Evolutionary conservation across 1,284 basidiomycete species (phyloP).

Genomic region (Thelephora terrestris): DNA sequence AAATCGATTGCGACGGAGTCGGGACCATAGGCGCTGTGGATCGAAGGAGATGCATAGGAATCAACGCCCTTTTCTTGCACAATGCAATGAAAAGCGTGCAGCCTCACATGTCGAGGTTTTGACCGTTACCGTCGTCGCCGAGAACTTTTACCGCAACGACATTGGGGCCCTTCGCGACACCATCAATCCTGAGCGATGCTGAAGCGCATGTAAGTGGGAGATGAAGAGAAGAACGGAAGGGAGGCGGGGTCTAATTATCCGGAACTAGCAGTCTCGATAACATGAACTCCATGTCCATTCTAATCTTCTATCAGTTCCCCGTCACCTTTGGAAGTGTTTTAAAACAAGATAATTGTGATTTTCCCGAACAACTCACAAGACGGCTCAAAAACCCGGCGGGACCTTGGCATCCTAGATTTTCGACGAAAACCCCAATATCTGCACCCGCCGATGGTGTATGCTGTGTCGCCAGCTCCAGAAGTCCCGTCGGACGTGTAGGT

Average conservation of each 20-base stretch:
- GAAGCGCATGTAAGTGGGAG: not conserved
- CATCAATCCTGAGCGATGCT: slow-evolving; percentile 14
- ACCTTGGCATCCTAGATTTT: not conserved
- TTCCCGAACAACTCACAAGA: not conserved
- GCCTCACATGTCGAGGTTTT: slow-evolving; percentile 15
- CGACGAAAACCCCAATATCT: not conserved
- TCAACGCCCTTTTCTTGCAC: not conserved
- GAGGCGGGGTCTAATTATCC: not conserved
- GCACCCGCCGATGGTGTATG: slow-evolving; percentile 22
- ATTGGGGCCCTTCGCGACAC: slow-evolving; percentile 60
- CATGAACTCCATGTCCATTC: not conserved
- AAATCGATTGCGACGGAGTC: slow-evolving; percentile 33
- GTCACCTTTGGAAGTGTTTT: not conserved
- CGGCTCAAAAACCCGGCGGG: not conserved
- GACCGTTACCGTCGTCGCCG: slow-evolving; percentile 41
- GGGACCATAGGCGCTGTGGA: slow-evolving; percentile 39
- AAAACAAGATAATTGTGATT: not conserved
- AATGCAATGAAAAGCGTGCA: not conserved
- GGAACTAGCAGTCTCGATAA: not conserved
- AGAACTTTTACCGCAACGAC: slow-evolving; percentile 71
- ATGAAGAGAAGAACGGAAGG: not conserved
- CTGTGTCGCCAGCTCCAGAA: slow-evolving; percentile 27
- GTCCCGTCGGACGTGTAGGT: slow-evolving; percentile 20
- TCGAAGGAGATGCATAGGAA: not conserved
- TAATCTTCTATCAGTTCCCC: not conserved